phyloP scores from a whole-genome alignment of 2,329 filamentous ascomycete species.

The Volutella citrinella region DNA sequence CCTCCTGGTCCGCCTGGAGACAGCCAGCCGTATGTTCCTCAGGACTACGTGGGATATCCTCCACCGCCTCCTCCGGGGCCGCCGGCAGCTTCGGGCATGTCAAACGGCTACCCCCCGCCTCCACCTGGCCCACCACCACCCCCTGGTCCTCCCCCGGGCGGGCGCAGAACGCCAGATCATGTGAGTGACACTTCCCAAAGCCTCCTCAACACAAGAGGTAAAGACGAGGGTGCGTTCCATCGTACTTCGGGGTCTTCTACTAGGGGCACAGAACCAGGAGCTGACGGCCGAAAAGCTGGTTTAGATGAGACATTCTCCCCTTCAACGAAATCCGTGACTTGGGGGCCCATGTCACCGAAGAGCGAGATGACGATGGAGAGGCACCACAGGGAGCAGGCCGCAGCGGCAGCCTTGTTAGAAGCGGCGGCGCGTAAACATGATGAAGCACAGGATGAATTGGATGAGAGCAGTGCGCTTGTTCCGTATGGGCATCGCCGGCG shows the following conservation, averaged over 20 bases:
- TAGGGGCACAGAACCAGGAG: conserved; percentile 2
- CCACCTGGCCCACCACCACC: conserved; percentile 29
- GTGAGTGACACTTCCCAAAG: conserved; percentile 40
- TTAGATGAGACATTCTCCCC: conserved; percentile 19
- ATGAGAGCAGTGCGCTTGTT: conserved; percentile 17
- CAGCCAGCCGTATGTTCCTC: conserved; percentile 39
- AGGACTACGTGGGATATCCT: conserved; percentile 40
- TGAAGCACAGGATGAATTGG: conserved; percentile 15
- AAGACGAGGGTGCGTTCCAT: conserved; percentile 37
- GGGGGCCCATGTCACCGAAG: conserved; percentile 48
- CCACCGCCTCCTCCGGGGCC: conserved; percentile 37
- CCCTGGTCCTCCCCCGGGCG: conserved; percentile 32
- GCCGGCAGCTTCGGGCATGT: conserved; percentile 14
- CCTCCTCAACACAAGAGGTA: conserved; percentile 20
- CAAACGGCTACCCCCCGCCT: conserved; percentile 9
- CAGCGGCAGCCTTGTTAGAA: too few relatives aligned
- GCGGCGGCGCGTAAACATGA: too few relatives aligned
- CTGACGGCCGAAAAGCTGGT: conserved; percentile 28
- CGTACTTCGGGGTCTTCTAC: conserved; percentile 22
- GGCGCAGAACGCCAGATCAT: conserved; percentile 38
- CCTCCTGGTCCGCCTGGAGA: conserved; percentile 34
- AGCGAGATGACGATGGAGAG: conserved; percentile 44
- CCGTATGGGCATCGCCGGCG: conserved; percentile 10
- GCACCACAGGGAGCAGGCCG: conserved; percentile 35
- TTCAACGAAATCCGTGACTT: conserved; percentile 41